Evolutionary conservation across 306 rosid species (phyloP).

Genomic region (Malus fusca): DNA sequence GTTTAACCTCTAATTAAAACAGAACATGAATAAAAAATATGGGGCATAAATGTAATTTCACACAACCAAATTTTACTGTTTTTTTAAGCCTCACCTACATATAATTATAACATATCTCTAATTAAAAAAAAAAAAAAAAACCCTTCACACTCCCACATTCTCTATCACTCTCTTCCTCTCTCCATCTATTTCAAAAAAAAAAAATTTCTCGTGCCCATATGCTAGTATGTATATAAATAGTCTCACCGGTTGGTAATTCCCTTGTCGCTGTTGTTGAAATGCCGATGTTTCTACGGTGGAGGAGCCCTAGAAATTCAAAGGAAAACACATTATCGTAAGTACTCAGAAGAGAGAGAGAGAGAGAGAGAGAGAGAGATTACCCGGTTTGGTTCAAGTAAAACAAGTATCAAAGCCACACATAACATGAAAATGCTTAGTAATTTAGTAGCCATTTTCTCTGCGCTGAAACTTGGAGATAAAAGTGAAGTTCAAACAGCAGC

Average conservation of each 20-base stretch:
- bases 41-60: too few species aligned
- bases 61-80: too few species aligned
- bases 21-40: too few species aligned
- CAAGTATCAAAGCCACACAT: slow-evolving; percentile 6
- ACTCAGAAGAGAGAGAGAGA: neutral
- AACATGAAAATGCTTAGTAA: neutral
- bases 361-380: neutral
- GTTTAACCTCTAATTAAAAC: too few species aligned
- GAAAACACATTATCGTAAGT: neutral
- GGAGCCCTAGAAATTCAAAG: neutral
- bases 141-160: too few species aligned
- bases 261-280: neutral
- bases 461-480: neutral
- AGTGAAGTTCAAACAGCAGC: neutral
- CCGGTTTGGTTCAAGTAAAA: slow-evolving; percentile 3
- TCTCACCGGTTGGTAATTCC: neutral
- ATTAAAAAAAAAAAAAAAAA: too few species aligned
- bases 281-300: neutral
- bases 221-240: neutral
- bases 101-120: too few species aligned
- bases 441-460: neutral
- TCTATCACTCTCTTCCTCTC: too few species aligned
- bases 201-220: too few species aligned
- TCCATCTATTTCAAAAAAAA: too few species aligned
- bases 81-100: too few species aligned